Percentiles rank a stretch among this genome's conserved stretches.
Conservation (phyloP, 495 filamentous ascomycete genomes). For the Extremus antarcticus region DNA sequence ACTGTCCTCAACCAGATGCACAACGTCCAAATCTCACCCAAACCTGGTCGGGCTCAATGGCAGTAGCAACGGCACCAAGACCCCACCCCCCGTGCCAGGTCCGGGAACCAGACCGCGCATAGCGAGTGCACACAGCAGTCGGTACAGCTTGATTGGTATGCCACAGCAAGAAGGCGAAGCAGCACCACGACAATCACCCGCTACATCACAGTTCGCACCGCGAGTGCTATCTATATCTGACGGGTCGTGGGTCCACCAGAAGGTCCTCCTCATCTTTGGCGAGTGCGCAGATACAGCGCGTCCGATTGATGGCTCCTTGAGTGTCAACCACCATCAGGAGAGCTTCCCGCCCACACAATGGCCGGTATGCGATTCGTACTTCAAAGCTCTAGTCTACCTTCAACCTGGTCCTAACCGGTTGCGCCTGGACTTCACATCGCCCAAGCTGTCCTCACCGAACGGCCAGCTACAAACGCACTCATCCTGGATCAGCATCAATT, state of each 20-base stretch:
- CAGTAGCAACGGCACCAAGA: conserved; percentile 36
- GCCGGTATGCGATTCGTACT: conserved; percentile 78
- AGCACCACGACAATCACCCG: conserved; percentile 34
- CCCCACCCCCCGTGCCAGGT: conserved; percentile 29
- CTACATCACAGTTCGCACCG: conserved; percentile 69
- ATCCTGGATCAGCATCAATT: conserved; percentile 69
- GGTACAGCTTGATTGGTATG: conserved; percentile 39
- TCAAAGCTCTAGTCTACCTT: conserved; percentile 83
- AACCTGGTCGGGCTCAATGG: conserved; percentile 40
- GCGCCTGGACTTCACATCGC: conserved; percentile 73
- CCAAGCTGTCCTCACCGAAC: conserved; percentile 62
- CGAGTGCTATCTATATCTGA: conserved; percentile 65
- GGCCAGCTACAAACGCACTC: conserved; percentile 61
- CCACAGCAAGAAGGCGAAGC: conserved; percentile 41
- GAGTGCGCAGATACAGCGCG: conserved; percentile 63
- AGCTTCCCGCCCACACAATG: conserved; percentile 67
- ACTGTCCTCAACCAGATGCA: conserved; percentile 43
- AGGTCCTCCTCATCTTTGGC: conserved; percentile 69
- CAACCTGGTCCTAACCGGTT: conserved; percentile 75
- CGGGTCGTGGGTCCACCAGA: conserved; percentile 82
- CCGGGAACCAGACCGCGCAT: conserved; percentile 14
- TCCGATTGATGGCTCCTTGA: conserved; percentile 67
- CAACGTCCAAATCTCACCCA: conserved; percentile 42
- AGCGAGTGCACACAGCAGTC: conserved; percentile 26
- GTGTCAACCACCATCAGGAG: conserved; percentile 72